Conservation (phyloP, 1,284 basidiomycete species). For the Ustilago cynodontis region DNA sequence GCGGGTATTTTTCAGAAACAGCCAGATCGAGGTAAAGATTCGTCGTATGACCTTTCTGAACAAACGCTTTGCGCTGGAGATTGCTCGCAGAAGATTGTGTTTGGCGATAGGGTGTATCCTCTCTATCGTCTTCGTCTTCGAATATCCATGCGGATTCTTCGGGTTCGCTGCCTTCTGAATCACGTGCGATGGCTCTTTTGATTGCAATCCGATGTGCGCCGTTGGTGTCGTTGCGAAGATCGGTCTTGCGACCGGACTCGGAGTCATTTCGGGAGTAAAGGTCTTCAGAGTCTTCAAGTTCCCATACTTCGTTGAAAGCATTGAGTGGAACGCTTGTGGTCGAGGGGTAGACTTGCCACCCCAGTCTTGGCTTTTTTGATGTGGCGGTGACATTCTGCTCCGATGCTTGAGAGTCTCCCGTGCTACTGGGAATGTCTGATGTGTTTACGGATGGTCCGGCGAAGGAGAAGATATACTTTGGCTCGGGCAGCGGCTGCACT, state of each 20-base stretch:
- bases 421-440: background rate
- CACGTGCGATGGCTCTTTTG: slow-evolving; percentile 18
- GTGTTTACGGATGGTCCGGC: background rate
- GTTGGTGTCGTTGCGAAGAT: background rate
- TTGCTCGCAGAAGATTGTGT: slow-evolving; percentile 3
- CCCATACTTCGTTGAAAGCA: slow-evolving; percentile 62
- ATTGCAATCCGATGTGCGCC: slow-evolving; percentile 12
- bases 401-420: background rate
- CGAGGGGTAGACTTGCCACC: slow-evolving; percentile 43
- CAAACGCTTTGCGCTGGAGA: slow-evolving; percentile 22
- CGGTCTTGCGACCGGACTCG: background rate
- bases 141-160: slow-evolving; percentile 25
- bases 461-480: slow-evolving; percentile 34
- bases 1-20: slow-evolving; percentile 21
- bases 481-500: slow-evolving; percentile 26
- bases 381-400: background rate
- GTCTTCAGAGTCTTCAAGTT: slow-evolving; percentile 57
- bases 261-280: slow-evolving; percentile 21
- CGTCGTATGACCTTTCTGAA: slow-evolving; percentile 45
- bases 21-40: slow-evolving; percentile 36
- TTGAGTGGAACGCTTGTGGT: slow-evolving; percentile 43
- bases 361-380: slow-evolving; percentile 2
- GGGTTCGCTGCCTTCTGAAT: background rate
- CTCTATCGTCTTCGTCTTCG: slow-evolving; percentile 25
- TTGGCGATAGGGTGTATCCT: slow-evolving; percentile 10